These are phyloP conservation scores for Hygrophoropsis aurantiaca DNA, from an alignment of 768 basidiomycete genomes.

Conservation along the genomic window DNA sequence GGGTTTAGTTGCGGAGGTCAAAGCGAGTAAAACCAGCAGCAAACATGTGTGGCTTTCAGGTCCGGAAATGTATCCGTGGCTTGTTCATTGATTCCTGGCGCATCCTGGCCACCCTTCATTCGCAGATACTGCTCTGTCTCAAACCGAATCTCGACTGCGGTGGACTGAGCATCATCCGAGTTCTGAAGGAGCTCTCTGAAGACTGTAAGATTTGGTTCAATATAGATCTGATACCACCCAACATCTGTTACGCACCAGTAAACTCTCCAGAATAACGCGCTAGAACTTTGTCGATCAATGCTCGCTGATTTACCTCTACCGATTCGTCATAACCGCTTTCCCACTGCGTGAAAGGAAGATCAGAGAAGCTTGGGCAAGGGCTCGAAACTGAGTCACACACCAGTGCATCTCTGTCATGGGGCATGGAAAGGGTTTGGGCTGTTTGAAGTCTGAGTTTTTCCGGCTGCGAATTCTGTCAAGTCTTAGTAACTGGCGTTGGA, in stretches of 20 bases:
- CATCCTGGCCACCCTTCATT: constrained; percentile 16
- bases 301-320: constrained; percentile 92
- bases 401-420: constrained; percentile 28
- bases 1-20: not conserved
- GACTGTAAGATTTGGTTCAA: constrained; percentile 32
- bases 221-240: not conserved
- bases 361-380: not conserved
- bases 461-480: not conserved
- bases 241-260: constrained; percentile 47
- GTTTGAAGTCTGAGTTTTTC: too few relatives aligned
- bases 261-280: constrained; percentile 95
- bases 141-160: constrained; percentile 75
- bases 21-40: not conserved
- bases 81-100: constrained; percentile 11
- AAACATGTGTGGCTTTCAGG: constrained; percentile 60
- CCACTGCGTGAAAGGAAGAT: constrained; percentile 36
- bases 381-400: constrained; percentile 19
- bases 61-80: constrained; percentile 46
- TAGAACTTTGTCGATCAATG: constrained; percentile 95
- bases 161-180: constrained; percentile 86
- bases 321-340: constrained; percentile 70
- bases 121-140: constrained; percentile 57
- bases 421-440: constrained; percentile 15
- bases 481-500: too few relatives aligned
- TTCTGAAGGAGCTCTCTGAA: constrained; percentile 92